Evolutionary conservation across 225 moss, liverwort and hornwort genomes (phyloP).

Genomic region (Pleurozium schreberi): DNA sequence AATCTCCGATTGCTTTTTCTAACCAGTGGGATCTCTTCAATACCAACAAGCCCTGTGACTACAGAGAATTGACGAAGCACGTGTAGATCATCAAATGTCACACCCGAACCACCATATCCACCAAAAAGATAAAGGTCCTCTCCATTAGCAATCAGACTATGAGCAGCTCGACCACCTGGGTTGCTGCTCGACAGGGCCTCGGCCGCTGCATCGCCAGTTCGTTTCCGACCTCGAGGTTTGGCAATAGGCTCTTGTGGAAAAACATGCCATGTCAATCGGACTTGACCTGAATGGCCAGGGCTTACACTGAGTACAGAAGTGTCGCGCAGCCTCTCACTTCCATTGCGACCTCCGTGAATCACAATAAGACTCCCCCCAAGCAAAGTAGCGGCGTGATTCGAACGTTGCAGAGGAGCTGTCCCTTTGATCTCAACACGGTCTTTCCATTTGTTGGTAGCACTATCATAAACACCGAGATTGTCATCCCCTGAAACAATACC

Average conservation of each 20-base stretch:
- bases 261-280: slow-evolving; percentile 22
- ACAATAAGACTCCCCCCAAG: slow-evolving; percentile 39
- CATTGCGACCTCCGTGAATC: slow-evolving; percentile 78
- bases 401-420: slow-evolving; percentile 45
- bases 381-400: slow-evolving; percentile 67
- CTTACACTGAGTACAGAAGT: slow-evolving; percentile 37
- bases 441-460: slow-evolving; percentile 52
- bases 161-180: slow-evolving; percentile 87
- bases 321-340: slow-evolving; percentile 57
- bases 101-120: slow-evolving; percentile 79
- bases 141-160: slow-evolving; percentile 42
- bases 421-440: slow-evolving; percentile 40
- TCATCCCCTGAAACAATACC: slow-evolving; percentile 47
- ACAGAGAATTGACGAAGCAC: slow-evolving; percentile 42
- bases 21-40: background rate
- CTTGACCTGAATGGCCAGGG: background rate
- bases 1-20: slow-evolving; percentile 14
- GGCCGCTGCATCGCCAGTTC: slow-evolving; percentile 7
- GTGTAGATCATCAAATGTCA: slow-evolving; percentile 62
- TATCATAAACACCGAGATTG: slow-evolving; percentile 55
- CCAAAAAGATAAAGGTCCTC: slow-evolving; percentile 60
- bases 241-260: slow-evolving; percentile 12
- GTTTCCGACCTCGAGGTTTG: slow-evolving; percentile 38
- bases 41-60: slow-evolving; percentile 23
- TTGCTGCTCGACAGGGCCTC: slow-evolving; percentile 3